These are phyloP conservation scores for Saturnispora kantuleensis DNA, from an alignment of 805 yeast species.

Conservation along the genomic window DNA sequence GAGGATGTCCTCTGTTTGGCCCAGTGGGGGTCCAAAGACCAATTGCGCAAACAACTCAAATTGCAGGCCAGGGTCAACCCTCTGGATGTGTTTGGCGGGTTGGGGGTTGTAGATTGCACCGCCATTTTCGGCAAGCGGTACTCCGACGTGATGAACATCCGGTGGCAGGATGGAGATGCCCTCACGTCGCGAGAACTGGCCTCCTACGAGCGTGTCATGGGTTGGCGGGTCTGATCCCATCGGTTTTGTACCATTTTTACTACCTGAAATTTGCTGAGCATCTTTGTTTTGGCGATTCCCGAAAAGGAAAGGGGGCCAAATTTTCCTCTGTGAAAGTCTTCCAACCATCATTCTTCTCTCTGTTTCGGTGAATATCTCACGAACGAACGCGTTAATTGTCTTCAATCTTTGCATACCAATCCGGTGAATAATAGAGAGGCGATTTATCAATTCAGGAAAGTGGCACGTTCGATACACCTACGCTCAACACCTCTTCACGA, in stretches of 20 bases:
- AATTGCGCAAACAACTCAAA: constrained; percentile 14
- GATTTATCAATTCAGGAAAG: no score
- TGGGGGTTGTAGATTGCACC: constrained; percentile 15
- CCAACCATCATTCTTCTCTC: neutral
- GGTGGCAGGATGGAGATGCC: constrained; percentile 19
- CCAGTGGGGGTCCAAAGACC: constrained; percentile 18
- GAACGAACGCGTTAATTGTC: no score
- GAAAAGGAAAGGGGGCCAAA: constrained; percentile 14
- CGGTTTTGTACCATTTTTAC: neutral
- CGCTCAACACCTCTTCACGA: no score
- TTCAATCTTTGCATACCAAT: no score
- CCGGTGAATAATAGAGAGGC: no score
- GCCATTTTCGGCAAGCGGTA: constrained; percentile 19
- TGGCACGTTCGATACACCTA: no score
- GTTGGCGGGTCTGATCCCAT: constrained; percentile 9
- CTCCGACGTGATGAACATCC: constrained; percentile 18
- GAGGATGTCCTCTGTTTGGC: constrained; percentile 16
- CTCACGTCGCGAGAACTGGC: constrained; percentile 19
- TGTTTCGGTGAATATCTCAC: neutral
- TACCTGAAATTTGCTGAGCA: constrained; percentile 5
- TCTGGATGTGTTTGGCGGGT: constrained; percentile 19
- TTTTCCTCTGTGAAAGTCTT: constrained; percentile 10
- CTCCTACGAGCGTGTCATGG: constrained; percentile 23
- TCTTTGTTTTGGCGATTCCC: constrained; percentile 18
- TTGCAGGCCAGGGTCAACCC: constrained; percentile 20